Evolutionary conservation across 2,329 filamentous ascomycete genomes (phyloP).

Genomic region (Diaporthe sp.): DNA sequence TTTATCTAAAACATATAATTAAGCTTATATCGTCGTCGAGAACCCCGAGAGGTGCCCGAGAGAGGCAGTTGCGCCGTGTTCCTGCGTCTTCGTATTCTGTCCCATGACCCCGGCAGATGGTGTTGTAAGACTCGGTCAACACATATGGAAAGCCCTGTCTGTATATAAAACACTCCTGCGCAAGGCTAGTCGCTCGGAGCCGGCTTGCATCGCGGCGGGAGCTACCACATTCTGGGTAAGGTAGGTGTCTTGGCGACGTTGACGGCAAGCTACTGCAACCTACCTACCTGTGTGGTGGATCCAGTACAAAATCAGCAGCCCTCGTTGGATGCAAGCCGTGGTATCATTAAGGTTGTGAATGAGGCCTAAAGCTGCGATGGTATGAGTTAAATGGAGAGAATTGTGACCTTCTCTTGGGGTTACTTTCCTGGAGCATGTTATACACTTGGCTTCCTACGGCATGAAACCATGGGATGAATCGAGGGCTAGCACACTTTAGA

Average conservation of each 20-base stretch:
- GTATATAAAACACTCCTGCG: background rate
- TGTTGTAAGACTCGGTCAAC: background rate
- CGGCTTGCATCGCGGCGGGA: background rate
- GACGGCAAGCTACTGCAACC: background rate
- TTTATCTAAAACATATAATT: background rate
- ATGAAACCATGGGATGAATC: background rate
- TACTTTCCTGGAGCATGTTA: background rate
- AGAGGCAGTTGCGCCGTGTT: background rate
- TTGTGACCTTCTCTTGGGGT: background rate
- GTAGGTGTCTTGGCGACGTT: background rate
- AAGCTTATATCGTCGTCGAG: background rate
- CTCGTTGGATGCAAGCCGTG: background rate
- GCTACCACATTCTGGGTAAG: slow-evolving; percentile 1
- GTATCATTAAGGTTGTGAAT: background rate
- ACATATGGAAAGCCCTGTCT: background rate
- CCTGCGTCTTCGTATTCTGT: background rate
- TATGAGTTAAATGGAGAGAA: background rate
- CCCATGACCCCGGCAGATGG: background rate
- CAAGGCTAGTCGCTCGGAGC: background rate
- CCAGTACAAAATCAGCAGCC: background rate
- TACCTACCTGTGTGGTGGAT: background rate
- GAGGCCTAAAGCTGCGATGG: background rate
- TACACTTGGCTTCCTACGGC: background rate
- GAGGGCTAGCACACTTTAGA: background rate
- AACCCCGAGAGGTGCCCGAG: background rate